A percentile compares a stretch with the other conserved stretches of the same genome.
Conservation (phyloP, 768 basidiomycete species). For the Mycena rosella region DNA sequence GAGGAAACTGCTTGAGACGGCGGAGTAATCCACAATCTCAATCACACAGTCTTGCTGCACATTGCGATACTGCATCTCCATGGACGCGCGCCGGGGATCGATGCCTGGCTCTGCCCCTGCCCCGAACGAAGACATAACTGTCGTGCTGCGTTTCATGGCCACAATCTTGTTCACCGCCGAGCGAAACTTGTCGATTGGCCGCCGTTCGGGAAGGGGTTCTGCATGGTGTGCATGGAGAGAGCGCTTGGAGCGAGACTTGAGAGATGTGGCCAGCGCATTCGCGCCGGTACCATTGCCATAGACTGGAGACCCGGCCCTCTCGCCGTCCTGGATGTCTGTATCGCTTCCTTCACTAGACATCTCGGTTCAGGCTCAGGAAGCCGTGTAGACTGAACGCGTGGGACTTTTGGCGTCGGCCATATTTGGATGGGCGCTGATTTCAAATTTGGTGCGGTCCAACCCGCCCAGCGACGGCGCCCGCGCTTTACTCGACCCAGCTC, state of each 20-base stretch:
- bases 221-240: conserved; percentile 26
- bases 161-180: conserved; percentile 58
- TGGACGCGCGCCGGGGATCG: conserved; percentile 64
- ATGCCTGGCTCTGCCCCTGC: conserved; percentile 76
- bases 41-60: conserved; percentile 70
- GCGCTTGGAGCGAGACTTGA: conserved; percentile 32
- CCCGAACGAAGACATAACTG: conserved; percentile 41
- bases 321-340: background rate
- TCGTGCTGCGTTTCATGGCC: conserved; percentile 56
- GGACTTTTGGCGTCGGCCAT: too few relatives aligned
- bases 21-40: conserved; percentile 71
- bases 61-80: conserved; percentile 61
- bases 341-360: conserved; percentile 22
- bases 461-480: too few relatives aligned
- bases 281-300: conserved; percentile 24
- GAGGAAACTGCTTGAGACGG: conserved; percentile 56
- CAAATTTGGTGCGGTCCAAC: too few relatives aligned
- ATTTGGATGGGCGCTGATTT: too few relatives aligned
- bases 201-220: background rate
- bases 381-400: too few relatives aligned
- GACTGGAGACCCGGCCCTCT: conserved; percentile 17
- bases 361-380: background rate
- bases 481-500: too few relatives aligned
- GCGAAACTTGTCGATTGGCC: conserved; percentile 54
- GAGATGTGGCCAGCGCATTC: conserved; percentile 7